Conservation (phyloP, 108 stramenopile genomes). For the Cylindrotheca closterium region DNA sequence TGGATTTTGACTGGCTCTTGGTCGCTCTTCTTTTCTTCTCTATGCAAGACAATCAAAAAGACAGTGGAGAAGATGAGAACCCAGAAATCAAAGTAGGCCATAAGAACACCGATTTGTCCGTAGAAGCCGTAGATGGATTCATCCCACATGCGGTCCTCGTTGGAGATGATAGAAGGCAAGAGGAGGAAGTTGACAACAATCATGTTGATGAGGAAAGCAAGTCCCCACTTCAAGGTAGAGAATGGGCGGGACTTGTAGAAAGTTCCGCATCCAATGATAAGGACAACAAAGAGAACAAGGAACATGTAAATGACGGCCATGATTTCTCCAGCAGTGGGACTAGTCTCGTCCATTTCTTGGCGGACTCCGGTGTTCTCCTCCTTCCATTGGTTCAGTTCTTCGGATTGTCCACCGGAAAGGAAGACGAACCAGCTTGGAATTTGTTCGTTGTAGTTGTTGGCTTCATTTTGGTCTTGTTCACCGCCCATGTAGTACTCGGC, state of each 20-base stretch:
- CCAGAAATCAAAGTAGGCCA: constrained; percentile 55
- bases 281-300: constrained; percentile 40
- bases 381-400: constrained; percentile 19
- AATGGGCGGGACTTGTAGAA: constrained; percentile 24
- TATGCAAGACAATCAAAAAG: constrained; percentile 1
- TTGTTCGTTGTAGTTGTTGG: constrained; percentile 17
- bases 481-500: constrained; percentile 23
- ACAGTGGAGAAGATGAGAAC: constrained; percentile 25
- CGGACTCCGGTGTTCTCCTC: constrained; percentile 7
- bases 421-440: constrained; percentile 41
- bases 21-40: background rate
- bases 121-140: constrained; percentile 61
- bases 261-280: constrained; percentile 28
- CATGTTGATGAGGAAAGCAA: constrained; percentile 34
- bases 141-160: constrained; percentile 51
- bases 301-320: constrained; percentile 43
- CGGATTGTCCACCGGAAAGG: constrained; percentile 39
- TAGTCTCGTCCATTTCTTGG: constrained; percentile 2
- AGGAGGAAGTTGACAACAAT: constrained; percentile 35
- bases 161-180: constrained; percentile 36
- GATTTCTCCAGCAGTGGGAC: constrained; percentile 16
- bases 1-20: too few relatives aligned
- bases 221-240: background rate
- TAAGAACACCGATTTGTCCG: constrained; percentile 54
- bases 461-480: constrained; percentile 11